These are phyloP conservation scores for Vaccinium corymbosum DNA, from an alignment of 148 eudicot genomes.

Conservation along the genomic window DNA sequence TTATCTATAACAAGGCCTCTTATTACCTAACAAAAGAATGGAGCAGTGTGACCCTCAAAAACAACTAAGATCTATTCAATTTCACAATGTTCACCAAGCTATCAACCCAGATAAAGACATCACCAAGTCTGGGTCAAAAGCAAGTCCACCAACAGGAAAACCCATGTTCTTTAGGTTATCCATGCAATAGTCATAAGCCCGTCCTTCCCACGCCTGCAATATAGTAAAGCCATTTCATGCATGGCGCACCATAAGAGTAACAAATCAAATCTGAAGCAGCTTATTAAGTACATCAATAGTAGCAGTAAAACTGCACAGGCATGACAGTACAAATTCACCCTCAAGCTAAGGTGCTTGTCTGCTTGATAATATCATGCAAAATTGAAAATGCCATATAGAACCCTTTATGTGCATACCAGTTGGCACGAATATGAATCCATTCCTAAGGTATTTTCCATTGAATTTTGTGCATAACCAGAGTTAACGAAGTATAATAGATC, in stretches of 20 bases:
- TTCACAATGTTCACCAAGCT: background rate
- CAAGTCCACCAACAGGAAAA: constrained; percentile 96
- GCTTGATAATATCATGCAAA: constrained; percentile 3
- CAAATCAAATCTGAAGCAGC: constrained; percentile 15
- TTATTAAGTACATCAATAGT: background rate
- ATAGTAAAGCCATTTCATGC: background rate
- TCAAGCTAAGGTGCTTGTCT: background rate
- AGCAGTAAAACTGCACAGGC: background rate
- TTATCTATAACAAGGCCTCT: constrained; percentile 98
- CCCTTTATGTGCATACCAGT: background rate
- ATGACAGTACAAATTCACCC: background rate
- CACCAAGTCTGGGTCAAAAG: constrained; percentile 94
- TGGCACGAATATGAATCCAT: background rate
- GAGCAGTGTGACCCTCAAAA: constrained; percentile 17
- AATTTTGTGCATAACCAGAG: background rate
- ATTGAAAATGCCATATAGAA: background rate
- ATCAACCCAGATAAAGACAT: constrained; percentile 15
- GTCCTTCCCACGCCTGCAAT: constrained; percentile 95
- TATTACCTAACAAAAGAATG: constrained; percentile 57
- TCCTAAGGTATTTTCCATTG: background rate
- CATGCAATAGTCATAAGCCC: constrained; percentile 98
- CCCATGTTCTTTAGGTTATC: constrained; percentile 77
- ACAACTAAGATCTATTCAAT: background rate
- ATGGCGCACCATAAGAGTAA: background rate
- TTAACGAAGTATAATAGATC: background rate